phyloP scores from a whole-genome alignment of 2,329 filamentous ascomycete species.

The Colletotrichum orbiculare region DNA sequence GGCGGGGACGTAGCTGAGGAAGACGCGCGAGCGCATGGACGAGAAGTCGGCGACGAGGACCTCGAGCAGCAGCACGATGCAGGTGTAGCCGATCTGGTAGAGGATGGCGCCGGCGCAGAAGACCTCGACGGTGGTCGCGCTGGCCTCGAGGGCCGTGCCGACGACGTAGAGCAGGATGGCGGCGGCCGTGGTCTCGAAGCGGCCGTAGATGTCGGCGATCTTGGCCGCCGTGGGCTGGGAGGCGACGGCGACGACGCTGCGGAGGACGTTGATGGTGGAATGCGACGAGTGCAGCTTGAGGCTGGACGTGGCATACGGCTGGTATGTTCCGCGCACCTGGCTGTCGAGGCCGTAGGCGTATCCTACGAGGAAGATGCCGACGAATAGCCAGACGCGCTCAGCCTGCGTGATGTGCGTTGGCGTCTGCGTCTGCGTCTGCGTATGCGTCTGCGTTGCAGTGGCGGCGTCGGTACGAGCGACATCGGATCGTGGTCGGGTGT shows the following conservation, averaged over 20 bases:
- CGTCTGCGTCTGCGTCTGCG: constrained; percentile 55
- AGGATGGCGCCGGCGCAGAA: constrained; percentile 66
- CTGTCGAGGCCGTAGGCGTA: constrained; percentile 70
- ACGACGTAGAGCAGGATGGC: constrained; percentile 67
- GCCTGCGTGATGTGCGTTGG: constrained; percentile 54
- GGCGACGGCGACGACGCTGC: constrained; percentile 69
- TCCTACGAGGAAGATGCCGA: constrained; percentile 67
- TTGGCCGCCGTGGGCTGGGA: constrained; percentile 69
- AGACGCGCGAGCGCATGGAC: constrained; percentile 67
- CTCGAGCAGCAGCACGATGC: constrained; percentile 67
- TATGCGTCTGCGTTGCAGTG: constrained; percentile 44
- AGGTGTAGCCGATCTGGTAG: constrained; percentile 70
- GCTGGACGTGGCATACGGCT: constrained; percentile 64
- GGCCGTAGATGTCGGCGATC: constrained; percentile 71
- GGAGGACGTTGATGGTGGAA: constrained; percentile 68
- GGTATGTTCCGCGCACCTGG: constrained; percentile 62
- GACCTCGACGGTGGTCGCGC: constrained; percentile 56
- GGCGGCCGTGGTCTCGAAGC: constrained; percentile 66
- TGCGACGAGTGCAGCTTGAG: constrained; percentile 66
- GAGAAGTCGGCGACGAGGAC: constrained; percentile 71
- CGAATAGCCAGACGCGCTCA: constrained; percentile 64
- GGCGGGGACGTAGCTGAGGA: constrained; percentile 72
- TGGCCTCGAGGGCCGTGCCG: constrained; percentile 65
- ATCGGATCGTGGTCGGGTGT: constrained; percentile 47
- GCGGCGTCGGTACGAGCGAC: constrained; percentile 52